A percentile compares a stretch with the other conserved stretches of the same genome.
phyloP scores from a whole-genome alignment of 306 rosid genomes.

The Prunus persica region Prunus_persica_NCBIv2 NC_034009.1:21172001-21172500 shows the following conservation, averaged over 20 bases:
- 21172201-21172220: not conserved
- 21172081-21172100: not conserved
- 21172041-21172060: constrained; percentile 25
- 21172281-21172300: not conserved
- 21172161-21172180: not conserved
- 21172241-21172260: too few species aligned
- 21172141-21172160: not conserved
- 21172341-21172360: not conserved
- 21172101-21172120: constrained; percentile 2
- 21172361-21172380: not conserved
- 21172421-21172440: too few species aligned
- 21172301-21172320: too few species aligned
- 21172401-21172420: too few species aligned
- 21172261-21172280: not conserved
- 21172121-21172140: not conserved
- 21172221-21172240: too few species aligned
- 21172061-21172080: not conserved
- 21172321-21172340: not conserved
- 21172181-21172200: not conserved
- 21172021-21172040: constrained; percentile 65
- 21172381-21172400: too few species aligned
- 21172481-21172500: too few species aligned
- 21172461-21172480: too few species aligned
- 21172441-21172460: too few species aligned
- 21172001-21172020: constrained; percentile 78